Evolutionary conservation across 2,329 filamentous ascomycete genomes (phyloP).

Genomic region (Ascocoryne sarcoides): DNA sequence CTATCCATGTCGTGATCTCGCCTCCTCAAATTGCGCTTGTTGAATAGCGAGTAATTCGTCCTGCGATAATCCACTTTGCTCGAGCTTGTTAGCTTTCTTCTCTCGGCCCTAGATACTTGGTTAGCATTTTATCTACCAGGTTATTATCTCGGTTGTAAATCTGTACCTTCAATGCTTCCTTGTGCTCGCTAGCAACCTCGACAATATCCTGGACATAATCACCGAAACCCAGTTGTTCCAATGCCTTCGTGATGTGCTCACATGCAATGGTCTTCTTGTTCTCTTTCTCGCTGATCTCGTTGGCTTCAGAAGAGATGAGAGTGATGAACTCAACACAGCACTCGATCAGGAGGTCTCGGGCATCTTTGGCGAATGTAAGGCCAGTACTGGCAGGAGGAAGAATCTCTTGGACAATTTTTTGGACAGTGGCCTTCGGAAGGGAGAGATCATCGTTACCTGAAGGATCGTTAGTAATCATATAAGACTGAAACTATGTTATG

Average conservation of each 20-base stretch:
- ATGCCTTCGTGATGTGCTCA: conserved; percentile 92
- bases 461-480: conserved; percentile 1
- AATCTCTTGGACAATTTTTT: conserved; percentile 90
- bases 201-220: conserved; percentile 86
- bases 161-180: conserved; percentile 80
- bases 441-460: conserved; percentile 56
- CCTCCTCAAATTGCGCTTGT: conserved; percentile 81
- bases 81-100: conserved; percentile 95
- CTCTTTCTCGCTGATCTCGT: conserved; percentile 97
- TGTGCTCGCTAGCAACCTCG: conserved; percentile 83
- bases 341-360: conserved; percentile 90
- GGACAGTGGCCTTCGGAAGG: conserved; percentile 60
- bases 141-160: background rate
- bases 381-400: conserved; percentile 61
- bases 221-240: conserved; percentile 84
- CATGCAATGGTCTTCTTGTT: conserved; percentile 98
- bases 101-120: conserved; percentile 65
- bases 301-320: conserved; percentile 94
- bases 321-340: conserved; percentile 99
- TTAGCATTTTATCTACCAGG: background rate
- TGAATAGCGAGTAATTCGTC: conserved; percentile 85
- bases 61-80: conserved; percentile 83
- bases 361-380: conserved; percentile 87
- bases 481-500: background rate
- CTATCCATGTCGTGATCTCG: conserved; percentile 33